Evolutionary conservation across 1,139 yeast genomes (phyloP).

Genomic region (Lodderomyces margitis): DNA sequence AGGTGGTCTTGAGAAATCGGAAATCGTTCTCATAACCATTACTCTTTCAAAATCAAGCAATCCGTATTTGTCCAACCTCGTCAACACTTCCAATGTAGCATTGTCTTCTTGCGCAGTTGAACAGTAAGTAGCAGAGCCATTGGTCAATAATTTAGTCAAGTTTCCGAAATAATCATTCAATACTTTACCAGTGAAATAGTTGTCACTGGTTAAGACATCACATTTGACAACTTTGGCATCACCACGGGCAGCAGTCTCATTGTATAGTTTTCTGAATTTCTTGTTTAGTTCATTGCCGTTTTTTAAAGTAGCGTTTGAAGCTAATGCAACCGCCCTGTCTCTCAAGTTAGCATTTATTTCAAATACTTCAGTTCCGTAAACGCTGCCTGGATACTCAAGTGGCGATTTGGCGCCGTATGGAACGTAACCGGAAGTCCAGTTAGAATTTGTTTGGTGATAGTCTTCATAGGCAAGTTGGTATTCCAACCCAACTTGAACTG

Average conservation of each 20-base stretch:
- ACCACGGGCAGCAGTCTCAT: conserved; percentile 45
- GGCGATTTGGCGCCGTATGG: conserved; percentile 54
- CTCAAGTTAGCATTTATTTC: conserved; percentile 60
- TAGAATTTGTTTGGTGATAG: conserved; percentile 46
- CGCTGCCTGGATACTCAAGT: conserved; percentile 50
- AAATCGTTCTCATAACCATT: conserved; percentile 61
- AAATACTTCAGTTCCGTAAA: conserved; percentile 66
- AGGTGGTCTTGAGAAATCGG: conserved; percentile 61
- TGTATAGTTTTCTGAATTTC: conserved; percentile 47
- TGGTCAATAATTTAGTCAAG: conserved; percentile 51
- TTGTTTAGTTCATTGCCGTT: conserved; percentile 47
- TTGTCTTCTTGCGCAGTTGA: conserved; percentile 69
- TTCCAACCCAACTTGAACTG: conserved; percentile 62
- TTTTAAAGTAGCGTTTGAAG: conserved; percentile 40
- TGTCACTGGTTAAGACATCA: conserved; percentile 63
- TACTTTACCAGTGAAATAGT: conserved; percentile 54
- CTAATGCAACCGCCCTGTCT: conserved; percentile 56
- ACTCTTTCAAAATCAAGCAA: conserved; percentile 57
- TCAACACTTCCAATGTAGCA: conserved; percentile 60
- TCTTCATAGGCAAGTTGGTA: conserved; percentile 51
- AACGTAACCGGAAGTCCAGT: conserved; percentile 64
- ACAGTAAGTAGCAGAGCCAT: conserved; percentile 60
- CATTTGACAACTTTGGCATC: conserved; percentile 52
- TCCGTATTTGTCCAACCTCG: conserved; percentile 55
- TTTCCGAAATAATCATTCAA: conserved; percentile 51